Conservation (phyloP, 257 asterid species). For the Avicennia marina region DNA sequence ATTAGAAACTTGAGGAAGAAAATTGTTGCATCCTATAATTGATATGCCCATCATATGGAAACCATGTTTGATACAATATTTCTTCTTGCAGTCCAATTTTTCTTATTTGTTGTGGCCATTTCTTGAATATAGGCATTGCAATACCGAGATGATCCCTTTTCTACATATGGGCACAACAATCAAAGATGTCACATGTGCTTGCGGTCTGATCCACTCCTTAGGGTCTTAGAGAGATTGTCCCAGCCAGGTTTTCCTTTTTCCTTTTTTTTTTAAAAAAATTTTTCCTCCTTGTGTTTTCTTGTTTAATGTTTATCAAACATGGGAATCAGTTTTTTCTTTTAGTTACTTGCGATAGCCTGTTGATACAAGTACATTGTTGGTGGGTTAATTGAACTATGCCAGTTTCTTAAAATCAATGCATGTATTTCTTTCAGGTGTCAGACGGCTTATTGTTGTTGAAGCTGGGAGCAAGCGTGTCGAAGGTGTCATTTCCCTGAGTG, state of each 20-base stretch:
- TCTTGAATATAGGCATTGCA: conserved; percentile 60
- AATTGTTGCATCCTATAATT: too few species aligned
- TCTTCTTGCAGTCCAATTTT: not conserved
- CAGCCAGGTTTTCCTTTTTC: conserved; percentile 61
- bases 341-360: too few species aligned
- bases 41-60: not conserved
- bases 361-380: too few species aligned
- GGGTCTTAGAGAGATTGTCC: conserved; percentile 73
- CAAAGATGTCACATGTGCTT: conserved; percentile 94
- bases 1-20: too few species aligned
- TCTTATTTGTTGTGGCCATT: not conserved
- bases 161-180: conserved; percentile 41
- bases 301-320: too few species aligned
- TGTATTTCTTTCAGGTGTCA: conserved; percentile 51
- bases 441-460: conserved; percentile 79
- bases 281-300: not conserved
- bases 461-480: conserved; percentile 95
- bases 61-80: not conserved
- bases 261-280: not conserved
- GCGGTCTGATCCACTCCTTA: conserved; percentile 69
- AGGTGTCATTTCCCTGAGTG: conserved; percentile 72
- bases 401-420: not conserved
- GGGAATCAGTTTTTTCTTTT: too few species aligned
- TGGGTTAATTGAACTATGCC: too few species aligned
- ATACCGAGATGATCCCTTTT: conserved; percentile 73